Base-by-base conservation (phyloP, 2,329 filamentous ascomycete genomes). In the Capronia epimyces region DNA sequence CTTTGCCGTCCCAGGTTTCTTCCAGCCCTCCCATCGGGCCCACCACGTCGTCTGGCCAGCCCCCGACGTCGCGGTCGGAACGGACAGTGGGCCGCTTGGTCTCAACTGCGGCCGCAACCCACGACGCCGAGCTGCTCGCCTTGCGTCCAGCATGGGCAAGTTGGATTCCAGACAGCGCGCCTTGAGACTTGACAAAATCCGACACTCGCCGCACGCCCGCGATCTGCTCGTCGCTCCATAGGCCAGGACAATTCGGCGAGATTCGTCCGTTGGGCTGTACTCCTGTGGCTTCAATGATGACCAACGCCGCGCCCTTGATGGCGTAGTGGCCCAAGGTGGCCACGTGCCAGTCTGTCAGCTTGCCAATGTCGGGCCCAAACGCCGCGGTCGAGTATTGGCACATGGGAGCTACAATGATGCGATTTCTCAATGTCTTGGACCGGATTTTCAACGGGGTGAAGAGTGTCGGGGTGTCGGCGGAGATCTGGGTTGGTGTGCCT, bases 161-260 rank as follows among this genome's bases (percentile, higher is more conserved):
- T 71, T 95, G 89, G 55, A 95, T 83, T 45, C 80, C 88, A 46
- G 87, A 81, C 57, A 86, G 81, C 63, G 89, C 83, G 64, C 77
- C 78, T 68, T 95, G 89, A 21, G 79, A 81, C 71, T 94, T 89
- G 2, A 85, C 80, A 56, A 89, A 94, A 55, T 94, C 86, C 29
- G 83, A 80, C 40, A 91, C 78, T 52, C 79, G 78, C 64, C 77
- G 79, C 43, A 69, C 34, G 9, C 61, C 57, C 29, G 60, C 63
- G 27, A 68, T 66, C 16, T 70, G 67, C 2, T 52, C 59, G 49
- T 69, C 66, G n/a, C 64, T 59, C 63, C 63, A 66, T 7, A 67
- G 45, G 2, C 69, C 67, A 1, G 62, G 43, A 52, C 65, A 62
- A 25, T 71, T 59, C 1, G 71, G 87, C 1, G 84, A 83, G 71